phyloP scores from a whole-genome alignment of 768 basidiomycete species.

The Leccinum barrowsii region DNA sequence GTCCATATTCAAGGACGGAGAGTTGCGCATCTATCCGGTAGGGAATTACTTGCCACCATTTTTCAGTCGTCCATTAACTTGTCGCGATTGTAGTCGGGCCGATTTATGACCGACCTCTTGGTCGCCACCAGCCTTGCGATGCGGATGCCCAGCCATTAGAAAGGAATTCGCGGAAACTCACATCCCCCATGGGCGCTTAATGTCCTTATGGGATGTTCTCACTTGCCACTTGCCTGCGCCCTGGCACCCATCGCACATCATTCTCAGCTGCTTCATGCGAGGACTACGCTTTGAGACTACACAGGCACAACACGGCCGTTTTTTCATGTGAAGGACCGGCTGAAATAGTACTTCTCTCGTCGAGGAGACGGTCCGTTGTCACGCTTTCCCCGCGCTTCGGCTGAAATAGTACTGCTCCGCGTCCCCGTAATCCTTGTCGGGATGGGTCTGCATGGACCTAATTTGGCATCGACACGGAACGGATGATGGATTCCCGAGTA shows the following conservation, averaged over 20 bases:
- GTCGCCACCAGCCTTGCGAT: conserved; percentile 29
- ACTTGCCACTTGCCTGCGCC: not conserved
- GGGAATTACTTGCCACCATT: not conserved
- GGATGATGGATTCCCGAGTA: not conserved
- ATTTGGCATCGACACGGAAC: not conserved
- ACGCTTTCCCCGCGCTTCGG: not conserved
- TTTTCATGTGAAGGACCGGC: not conserved
- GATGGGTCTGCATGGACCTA: not conserved
- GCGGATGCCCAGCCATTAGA: conserved; percentile 18
- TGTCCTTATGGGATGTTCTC: not conserved
- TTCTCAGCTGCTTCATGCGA: not conserved
- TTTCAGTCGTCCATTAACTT: not conserved
- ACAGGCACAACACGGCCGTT: not conserved
- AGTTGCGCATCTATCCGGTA: conserved; percentile 27
- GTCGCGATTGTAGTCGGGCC: conserved; percentile 15
- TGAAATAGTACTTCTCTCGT: not conserved
- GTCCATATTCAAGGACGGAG: conserved; percentile 27
- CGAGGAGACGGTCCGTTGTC: not conserved
- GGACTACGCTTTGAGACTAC: not conserved
- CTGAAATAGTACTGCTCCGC: not conserved
- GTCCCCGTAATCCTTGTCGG: not conserved
- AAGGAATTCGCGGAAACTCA: not conserved
- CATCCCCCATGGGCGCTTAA: not conserved
- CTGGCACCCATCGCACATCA: not conserved
- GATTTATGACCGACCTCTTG: conserved; percentile 25